Conservation (phyloP, 2,329 filamentous ascomycete species). For the Diaporthe citriasiana region DNA sequence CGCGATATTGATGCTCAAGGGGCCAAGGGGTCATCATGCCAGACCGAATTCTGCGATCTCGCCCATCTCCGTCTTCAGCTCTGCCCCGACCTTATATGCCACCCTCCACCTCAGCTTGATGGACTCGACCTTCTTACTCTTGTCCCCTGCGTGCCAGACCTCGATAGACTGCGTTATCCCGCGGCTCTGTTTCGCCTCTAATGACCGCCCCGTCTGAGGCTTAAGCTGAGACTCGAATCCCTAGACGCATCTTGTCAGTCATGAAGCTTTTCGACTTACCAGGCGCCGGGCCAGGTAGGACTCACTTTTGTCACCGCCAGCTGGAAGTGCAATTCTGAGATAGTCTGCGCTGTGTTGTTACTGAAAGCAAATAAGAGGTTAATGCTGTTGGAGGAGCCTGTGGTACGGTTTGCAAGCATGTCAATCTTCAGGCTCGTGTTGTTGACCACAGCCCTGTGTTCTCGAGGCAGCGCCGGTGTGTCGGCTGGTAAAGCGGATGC, state of each 20-base stretch:
- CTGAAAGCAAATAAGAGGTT: conserved; percentile 85
- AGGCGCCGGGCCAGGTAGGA: too few relatives aligned
- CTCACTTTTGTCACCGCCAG: conserved; percentile 92
- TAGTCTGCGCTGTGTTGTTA: conserved; percentile 79
- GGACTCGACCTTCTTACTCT: conserved; percentile 76
- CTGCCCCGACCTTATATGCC: conserved; percentile 79
- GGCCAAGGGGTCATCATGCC: conserved; percentile 58
- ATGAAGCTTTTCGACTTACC: neutral
- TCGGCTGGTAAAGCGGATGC: conserved; percentile 83
- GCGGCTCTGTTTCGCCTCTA: conserved; percentile 78
- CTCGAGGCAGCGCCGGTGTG: conserved; percentile 62
- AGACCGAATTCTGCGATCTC: conserved; percentile 86
- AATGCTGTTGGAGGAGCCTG: conserved; percentile 69
- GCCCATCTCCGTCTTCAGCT: conserved; percentile 83
- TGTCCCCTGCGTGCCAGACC: conserved; percentile 80
- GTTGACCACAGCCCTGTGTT: conserved; percentile 76
- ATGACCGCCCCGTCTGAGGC: conserved; percentile 84
- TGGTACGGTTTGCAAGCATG: conserved; percentile 76
- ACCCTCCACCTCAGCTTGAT: conserved; percentile 93
- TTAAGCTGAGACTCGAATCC: conserved; percentile 85
- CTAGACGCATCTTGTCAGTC: conserved; percentile 58
- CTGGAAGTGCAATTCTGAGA: conserved; percentile 89
- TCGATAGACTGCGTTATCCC: conserved; percentile 88
- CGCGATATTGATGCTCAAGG: neutral
- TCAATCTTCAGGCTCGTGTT: conserved; percentile 80